Conservation (phyloP, 1,284 basidiomycete species). For the Ganoderma meredithae region DNA sequence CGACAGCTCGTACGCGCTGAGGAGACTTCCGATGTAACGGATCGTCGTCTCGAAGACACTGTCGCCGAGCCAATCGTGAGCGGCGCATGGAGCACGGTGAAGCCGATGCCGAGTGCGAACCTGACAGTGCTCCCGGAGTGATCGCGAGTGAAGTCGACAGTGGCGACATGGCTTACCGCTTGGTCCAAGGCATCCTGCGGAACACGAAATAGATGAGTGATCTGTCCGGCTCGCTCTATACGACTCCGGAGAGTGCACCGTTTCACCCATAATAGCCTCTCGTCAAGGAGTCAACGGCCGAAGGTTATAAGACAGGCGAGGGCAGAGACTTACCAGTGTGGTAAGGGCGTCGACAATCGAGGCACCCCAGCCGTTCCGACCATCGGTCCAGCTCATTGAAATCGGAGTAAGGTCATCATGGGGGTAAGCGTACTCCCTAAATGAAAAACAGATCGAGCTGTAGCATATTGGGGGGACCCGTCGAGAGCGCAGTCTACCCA, state of each 20-base stretch:
- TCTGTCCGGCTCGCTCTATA: neutral
- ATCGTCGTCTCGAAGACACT: conserved; percentile 92
- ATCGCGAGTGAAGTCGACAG: conserved; percentile 64
- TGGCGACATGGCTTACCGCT: conserved; percentile 56
- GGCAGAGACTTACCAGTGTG: conserved; percentile 58
- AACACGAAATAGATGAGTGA: neutral
- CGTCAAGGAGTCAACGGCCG: neutral
- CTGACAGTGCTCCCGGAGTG: conserved; percentile 60
- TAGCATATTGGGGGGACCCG: neutral
- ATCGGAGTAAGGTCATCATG: conserved; percentile 70
- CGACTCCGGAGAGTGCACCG: conserved; percentile 43
- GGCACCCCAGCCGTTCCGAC: conserved; percentile 75
- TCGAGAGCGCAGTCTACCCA: conserved; percentile 39
- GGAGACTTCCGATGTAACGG: conserved; percentile 73
- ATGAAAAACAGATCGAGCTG: neutral
- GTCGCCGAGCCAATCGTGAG: neutral
- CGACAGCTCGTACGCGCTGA: conserved; percentile 88
- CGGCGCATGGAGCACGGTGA: neutral
- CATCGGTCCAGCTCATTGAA: conserved; percentile 56
- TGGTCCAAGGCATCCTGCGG: conserved; percentile 54
- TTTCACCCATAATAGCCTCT: conserved; percentile 60
- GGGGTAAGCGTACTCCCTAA: conserved; percentile 65
- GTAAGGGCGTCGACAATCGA: conserved; percentile 68
- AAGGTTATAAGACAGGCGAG: neutral
- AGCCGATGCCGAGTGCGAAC: conserved; percentile 41